These are phyloP conservation scores for Fusarium nisikadoi DNA, from an alignment of 2,329 filamentous ascomycete species.

Conservation along the genomic window DNA sequence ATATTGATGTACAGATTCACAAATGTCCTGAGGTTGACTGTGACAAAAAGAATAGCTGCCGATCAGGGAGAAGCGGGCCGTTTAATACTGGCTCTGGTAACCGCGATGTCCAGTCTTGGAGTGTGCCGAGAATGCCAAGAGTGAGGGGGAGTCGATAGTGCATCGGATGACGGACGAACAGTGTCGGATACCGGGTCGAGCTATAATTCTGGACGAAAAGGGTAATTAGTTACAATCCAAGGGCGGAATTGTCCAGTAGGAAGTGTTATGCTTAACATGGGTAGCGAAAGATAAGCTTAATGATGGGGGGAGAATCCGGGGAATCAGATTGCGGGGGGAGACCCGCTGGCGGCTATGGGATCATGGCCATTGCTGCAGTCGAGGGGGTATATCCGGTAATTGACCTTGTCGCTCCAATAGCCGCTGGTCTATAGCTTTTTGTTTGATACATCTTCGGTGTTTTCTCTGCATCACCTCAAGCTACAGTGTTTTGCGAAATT, in stretches of 20 bases:
- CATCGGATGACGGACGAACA: conserved; percentile 4
- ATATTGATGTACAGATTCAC: not conserved
- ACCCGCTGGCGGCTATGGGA: conserved; percentile 4
- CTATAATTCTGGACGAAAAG: not conserved
- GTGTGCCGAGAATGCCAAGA: conserved; percentile 13
- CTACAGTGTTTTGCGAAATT: not conserved
- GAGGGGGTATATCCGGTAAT: not conserved
- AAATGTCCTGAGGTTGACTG: not conserved
- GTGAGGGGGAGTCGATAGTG: conserved; percentile 12
- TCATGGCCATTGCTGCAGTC: not conserved
- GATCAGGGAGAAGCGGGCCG: not conserved
- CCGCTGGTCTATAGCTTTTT: rapidly evolving
- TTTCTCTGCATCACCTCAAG: not conserved
- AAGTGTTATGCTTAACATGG: not conserved
- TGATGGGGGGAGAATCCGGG: conserved; percentile 2
- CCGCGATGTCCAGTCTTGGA: not conserved
- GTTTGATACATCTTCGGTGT: rapidly evolving
- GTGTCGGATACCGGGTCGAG: conserved; percentile 21
- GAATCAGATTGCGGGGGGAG: not conserved
- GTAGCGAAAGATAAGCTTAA: not conserved
- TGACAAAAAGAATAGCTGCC: not conserved
- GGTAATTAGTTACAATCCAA: not conserved
- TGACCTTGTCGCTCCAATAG: not conserved
- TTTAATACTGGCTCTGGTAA: not conserved
- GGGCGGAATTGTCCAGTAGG: not conserved